These are phyloP conservation scores for Arthrobotrys megalospora DNA, from an alignment of 2,329 filamentous ascomycete species.

Conservation along the genomic window DNA sequence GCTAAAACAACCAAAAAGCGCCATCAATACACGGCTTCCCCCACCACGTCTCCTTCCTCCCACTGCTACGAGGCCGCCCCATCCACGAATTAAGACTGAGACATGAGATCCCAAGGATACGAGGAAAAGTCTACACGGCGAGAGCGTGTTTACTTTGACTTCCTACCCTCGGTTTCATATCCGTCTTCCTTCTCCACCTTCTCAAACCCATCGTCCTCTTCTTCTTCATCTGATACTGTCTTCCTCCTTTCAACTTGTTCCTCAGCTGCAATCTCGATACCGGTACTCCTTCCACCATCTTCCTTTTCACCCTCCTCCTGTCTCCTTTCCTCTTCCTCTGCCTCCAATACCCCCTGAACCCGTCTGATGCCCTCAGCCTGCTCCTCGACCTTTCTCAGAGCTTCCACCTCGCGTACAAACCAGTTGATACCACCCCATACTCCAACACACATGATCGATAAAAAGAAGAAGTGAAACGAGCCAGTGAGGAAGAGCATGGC, in stretches of 20 bases:
- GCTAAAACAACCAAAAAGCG: constrained; percentile 29
- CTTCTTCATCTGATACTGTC: constrained; percentile 66
- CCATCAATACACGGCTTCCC: constrained; percentile 12
- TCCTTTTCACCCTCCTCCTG: constrained; percentile 70
- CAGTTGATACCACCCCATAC: constrained; percentile 97
- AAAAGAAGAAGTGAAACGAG: constrained; percentile 88
- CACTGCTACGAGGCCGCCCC: not conserved
- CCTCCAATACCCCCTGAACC: constrained; percentile 66
- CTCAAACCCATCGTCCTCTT: constrained; percentile 69
- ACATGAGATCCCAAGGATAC: not conserved
- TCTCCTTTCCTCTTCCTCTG: constrained; percentile 68
- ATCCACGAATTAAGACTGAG: not conserved
- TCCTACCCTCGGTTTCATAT: constrained; percentile 58
- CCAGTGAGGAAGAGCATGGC: constrained; percentile 83
- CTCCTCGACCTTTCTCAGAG: constrained; percentile 70
- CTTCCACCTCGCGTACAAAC: constrained; percentile 79
- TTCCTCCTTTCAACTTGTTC: constrained; percentile 66
- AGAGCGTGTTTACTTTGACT: constrained; percentile 43
- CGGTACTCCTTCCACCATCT: constrained; percentile 68
- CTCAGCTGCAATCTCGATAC: constrained; percentile 66
- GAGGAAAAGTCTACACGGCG: not conserved
- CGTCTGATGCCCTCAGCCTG: constrained; percentile 61
- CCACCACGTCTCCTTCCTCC: not conserved
- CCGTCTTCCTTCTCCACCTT: constrained; percentile 60
- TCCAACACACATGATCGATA: constrained; percentile 83